Percentiles rank a stretch among this genome's conserved stretches.
Evolutionary conservation across 2,329 filamentous ascomycete species (phyloP).

Genomic region (Cytospora mali): DNA sequence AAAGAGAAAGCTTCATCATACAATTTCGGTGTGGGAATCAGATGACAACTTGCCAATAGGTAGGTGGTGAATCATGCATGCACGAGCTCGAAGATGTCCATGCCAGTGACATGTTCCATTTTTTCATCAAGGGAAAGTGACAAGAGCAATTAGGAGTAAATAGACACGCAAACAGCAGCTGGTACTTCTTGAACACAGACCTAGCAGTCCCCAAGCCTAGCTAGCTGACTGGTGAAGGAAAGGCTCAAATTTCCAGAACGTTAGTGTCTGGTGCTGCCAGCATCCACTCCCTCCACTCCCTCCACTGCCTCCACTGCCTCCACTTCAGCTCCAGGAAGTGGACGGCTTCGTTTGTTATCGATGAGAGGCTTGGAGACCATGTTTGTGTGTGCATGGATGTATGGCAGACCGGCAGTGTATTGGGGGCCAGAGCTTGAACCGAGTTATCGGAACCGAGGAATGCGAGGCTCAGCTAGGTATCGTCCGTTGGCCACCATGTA

Average conservation of each 20-base stretch:
- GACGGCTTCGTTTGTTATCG: slow-evolving; percentile 1
- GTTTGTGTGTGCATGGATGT: neutral
- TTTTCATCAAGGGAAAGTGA: neutral
- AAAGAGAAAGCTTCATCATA: neutral
- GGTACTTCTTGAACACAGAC: neutral
- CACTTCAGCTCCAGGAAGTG: neutral
- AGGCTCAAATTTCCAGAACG: neutral
- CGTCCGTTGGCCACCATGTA: neutral
- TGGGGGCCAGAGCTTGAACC: slow-evolving; percentile 8
- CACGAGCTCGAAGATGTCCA: neutral
- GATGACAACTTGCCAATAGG: neutral
- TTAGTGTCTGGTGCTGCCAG: neutral
- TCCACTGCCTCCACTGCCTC: neutral
- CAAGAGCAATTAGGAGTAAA: neutral
- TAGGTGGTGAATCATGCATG: neutral
- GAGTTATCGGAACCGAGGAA: slow-evolving; percentile 9
- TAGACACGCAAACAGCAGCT: neutral
- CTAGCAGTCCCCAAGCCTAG: neutral
- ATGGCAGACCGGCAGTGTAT: neutral
- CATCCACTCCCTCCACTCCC: neutral
- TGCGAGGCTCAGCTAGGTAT: neutral
- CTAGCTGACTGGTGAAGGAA: neutral
- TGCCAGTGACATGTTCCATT: neutral
- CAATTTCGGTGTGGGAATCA: neutral
- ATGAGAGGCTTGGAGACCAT: neutral